Conservation (phyloP, 768 basidiomycete genomes). For the Lactarius indigo region DNA sequence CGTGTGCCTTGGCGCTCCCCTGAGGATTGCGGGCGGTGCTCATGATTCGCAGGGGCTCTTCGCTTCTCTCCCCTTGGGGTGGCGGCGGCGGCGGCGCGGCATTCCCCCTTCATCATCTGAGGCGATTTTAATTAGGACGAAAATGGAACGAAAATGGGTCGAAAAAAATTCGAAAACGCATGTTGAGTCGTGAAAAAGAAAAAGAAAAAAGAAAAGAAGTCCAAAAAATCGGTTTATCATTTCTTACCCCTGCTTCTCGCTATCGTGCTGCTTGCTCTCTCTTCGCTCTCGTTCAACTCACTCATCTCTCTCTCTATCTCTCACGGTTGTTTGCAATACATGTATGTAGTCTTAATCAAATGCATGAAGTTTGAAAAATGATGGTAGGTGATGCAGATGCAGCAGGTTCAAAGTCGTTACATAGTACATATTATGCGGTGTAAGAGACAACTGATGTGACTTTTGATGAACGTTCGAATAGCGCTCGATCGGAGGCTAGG, state of each 20-base stretch:
- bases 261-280: not conserved
- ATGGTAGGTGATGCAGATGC: not conserved
- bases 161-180: not conserved
- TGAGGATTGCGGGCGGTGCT: not conserved
- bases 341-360: slow-evolving; percentile 4
- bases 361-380: not conserved
- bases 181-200: not conserved
- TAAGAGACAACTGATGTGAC: slow-evolving; percentile 14
- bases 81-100: not conserved
- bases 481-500: not conserved
- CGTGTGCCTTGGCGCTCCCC: not conserved
- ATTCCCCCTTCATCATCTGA: not conserved
- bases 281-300: not conserved
- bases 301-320: not conserved
- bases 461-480: not conserved
- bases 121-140: not conserved
- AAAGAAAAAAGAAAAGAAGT: not conserved
- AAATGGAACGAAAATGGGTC: not conserved
- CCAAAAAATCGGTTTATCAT: not conserved
- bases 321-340: not conserved
- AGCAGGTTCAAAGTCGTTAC: not conserved
- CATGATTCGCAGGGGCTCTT: not conserved
- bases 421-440: slow-evolving; percentile 1
- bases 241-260: not conserved
- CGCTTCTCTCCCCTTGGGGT: not conserved